phyloP scores from a whole-genome alignment of 805 yeast genomes.

The Ascoidea asiatica region DNA sequence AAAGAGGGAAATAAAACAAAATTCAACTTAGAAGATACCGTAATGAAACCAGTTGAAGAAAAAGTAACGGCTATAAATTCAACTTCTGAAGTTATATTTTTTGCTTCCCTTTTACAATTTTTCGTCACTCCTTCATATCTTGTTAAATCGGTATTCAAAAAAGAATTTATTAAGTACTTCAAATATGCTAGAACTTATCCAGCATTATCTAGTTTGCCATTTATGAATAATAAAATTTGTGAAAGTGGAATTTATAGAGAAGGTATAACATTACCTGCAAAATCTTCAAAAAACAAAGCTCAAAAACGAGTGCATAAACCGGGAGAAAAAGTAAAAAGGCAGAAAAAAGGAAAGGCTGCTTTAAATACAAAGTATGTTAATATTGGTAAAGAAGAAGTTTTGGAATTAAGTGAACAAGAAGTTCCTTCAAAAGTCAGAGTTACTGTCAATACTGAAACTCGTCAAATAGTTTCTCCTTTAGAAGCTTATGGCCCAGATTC shows the following conservation, averaged over 20 bases:
- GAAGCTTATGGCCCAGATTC: slow-evolving; percentile 48
- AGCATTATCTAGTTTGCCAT: slow-evolving; percentile 59
- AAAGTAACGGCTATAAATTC: slow-evolving; percentile 7
- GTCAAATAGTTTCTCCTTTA: slow-evolving; percentile 52
- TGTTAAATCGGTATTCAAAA: slow-evolving; percentile 47
- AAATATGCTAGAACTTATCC: slow-evolving; percentile 60
- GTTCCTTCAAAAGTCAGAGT: slow-evolving; percentile 74
- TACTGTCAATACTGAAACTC: slow-evolving; percentile 54
- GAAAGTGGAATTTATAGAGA: slow-evolving; percentile 29
- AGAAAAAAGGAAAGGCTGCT: slow-evolving; percentile 36
- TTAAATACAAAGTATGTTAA: slow-evolving; percentile 62
- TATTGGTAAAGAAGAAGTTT: slow-evolving; percentile 46
- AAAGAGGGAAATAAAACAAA: slow-evolving; percentile 10
- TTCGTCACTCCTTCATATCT: slow-evolving; percentile 80
- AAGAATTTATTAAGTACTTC: slow-evolving; percentile 31
- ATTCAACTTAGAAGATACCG: slow-evolving; percentile 7
- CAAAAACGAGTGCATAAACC: slow-evolving; percentile 9
- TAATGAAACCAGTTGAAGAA: slow-evolving; percentile 22
- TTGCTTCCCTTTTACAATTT: slow-evolving; percentile 63
- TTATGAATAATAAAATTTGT: slow-evolving; percentile 32
- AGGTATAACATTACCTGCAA: slow-evolving; percentile 36
- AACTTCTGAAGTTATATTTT: slow-evolving; percentile 30
- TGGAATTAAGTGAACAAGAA: slow-evolving; percentile 44
- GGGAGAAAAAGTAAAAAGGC: slow-evolving; percentile 19
- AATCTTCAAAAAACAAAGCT: slow-evolving; percentile 13